phyloP scores from a whole-genome alignment of 2,329 filamentous ascomycete species.

The Aspergillus unguis region DNA sequence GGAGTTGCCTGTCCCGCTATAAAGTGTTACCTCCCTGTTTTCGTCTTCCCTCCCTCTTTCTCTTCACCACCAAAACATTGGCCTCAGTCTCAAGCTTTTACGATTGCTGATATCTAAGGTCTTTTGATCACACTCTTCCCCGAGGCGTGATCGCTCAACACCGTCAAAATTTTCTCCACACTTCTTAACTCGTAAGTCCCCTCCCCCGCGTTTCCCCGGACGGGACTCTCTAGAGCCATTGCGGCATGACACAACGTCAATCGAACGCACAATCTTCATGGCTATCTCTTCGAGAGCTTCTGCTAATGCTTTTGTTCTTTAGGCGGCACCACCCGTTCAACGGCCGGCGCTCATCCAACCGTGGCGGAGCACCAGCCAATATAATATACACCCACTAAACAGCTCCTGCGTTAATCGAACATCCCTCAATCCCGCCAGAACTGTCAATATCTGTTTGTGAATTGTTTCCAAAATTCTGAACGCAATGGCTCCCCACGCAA shows the following conservation, averaged over 20 bases:
- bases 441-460: slow-evolving; percentile 26
- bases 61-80: slow-evolving; percentile 13
- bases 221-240: background rate
- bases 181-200: slow-evolving; percentile 85
- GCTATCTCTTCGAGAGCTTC: background rate
- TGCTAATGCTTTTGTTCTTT: slow-evolving; percentile 9
- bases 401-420: slow-evolving; percentile 18
- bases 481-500: slow-evolving; percentile 92
- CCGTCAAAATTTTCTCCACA: slow-evolving; percentile 98
- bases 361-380: slow-evolving; percentile 71
- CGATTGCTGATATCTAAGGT: slow-evolving; percentile 40
- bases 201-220: slow-evolving; percentile 2
- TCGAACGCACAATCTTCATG: background rate
- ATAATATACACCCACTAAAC: slow-evolving; percentile 47
- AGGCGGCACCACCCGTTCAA: slow-evolving; percentile 96
- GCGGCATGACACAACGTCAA: background rate
- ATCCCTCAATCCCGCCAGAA: slow-evolving; percentile 53
- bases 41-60: slow-evolving; percentile 2
- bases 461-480: slow-evolving; percentile 26
- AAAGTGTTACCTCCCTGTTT: slow-evolving; percentile 4
- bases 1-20: slow-evolving; percentile 9
- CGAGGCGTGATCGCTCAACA: slow-evolving; percentile 58
- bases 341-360: slow-evolving; percentile 87
- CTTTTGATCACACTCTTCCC: slow-evolving; percentile 45
- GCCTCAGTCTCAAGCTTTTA: slow-evolving; percentile 19